phyloP scores from a whole-genome alignment of 1,284 basidiomycete species.

The Apiotrichum porosum region DNA sequence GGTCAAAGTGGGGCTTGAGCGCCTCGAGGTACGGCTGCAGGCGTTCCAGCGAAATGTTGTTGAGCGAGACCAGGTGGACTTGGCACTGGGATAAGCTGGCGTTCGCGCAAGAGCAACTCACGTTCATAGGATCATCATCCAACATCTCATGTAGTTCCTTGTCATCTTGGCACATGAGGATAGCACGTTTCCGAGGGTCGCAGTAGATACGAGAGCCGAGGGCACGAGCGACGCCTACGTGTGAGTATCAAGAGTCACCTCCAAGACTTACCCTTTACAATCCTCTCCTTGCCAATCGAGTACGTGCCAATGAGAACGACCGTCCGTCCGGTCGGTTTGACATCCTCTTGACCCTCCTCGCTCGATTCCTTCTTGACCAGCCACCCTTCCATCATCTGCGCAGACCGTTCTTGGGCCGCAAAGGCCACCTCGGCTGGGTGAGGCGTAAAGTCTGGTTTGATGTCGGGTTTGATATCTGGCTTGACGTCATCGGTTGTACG shows the following conservation, averaged over 20 bases:
- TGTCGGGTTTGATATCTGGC: slow-evolving; percentile 5
- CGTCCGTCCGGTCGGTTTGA: slow-evolving; percentile 40
- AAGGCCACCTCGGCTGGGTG: slow-evolving; percentile 5
- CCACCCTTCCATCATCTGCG: slow-evolving; percentile 51
- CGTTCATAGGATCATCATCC: slow-evolving; percentile 65
- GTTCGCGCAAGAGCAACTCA: slow-evolving; percentile 8
- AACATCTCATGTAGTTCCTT: slow-evolving; percentile 73
- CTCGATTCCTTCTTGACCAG: slow-evolving; percentile 38
- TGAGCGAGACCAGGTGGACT: slow-evolving; percentile 81
- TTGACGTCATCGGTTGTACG: not conserved
- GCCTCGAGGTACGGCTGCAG: slow-evolving; percentile 72
- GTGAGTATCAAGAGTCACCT: not conserved
- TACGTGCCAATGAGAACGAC: slow-evolving; percentile 94
- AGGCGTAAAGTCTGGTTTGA: slow-evolving; percentile 6
- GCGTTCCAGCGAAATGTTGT: slow-evolving; percentile 70
- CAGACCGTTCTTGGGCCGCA: slow-evolving; percentile 28
- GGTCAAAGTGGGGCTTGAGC: slow-evolving; percentile 67
- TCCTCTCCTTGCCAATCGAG: slow-evolving; percentile 93
- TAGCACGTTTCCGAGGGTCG: slow-evolving; percentile 71
- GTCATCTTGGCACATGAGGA: slow-evolving; percentile 76
- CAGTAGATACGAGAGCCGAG: slow-evolving; percentile 85
- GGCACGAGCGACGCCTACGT: slow-evolving; percentile 72
- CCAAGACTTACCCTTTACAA: slow-evolving; percentile 70
- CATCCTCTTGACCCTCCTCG: slow-evolving; percentile 22
- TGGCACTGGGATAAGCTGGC: slow-evolving; percentile 52